Evolutionary conservation across 2,329 filamentous ascomycete genomes (phyloP).

Genomic region (Hypoxylon sp.): DNA sequence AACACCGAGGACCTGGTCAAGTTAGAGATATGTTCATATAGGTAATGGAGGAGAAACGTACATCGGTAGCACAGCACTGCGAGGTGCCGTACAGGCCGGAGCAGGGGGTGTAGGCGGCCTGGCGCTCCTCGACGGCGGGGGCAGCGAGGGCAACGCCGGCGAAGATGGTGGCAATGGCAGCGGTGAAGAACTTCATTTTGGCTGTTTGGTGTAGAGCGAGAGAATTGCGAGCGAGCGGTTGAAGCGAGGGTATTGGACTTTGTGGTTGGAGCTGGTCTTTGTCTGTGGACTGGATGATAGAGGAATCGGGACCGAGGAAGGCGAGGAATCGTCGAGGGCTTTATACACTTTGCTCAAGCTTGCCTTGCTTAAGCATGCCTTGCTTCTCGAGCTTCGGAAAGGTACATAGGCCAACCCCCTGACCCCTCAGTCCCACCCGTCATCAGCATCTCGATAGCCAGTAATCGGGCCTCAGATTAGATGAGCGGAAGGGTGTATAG

Average conservation of each 20-base stretch:
- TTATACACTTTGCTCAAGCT: conserved; percentile 28
- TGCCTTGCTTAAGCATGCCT: not conserved
- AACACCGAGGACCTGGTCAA: conserved; percentile 59
- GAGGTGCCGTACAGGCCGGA: conserved; percentile 54
- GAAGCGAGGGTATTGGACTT: conserved; percentile 16
- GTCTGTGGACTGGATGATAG: conserved; percentile 10
- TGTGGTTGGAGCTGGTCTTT: conserved; percentile 19
- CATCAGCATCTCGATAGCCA: no score
- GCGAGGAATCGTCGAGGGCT: conserved; percentile 12
- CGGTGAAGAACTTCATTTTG: conserved; percentile 37
- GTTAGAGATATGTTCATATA: no score
- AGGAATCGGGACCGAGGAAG: not conserved
- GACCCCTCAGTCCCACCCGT: no score
- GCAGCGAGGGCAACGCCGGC: conserved; percentile 33
- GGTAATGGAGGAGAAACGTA: no score
- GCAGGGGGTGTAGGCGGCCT: conserved; percentile 50
- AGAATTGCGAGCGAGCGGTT: not conserved
- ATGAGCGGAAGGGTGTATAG: no score
- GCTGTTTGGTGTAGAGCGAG: not conserved
- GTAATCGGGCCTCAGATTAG: no score
- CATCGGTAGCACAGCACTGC: conserved; percentile 69
- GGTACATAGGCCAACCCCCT: no score
- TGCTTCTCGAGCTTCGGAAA: no score
- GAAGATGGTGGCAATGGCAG: conserved; percentile 33
- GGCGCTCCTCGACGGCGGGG: conserved; percentile 31